A percentile compares a stretch with the other conserved stretches of the same genome.
Evolutionary conservation across 2,329 filamentous ascomycete species (phyloP).

Genomic region (Biscogniauxia marginata): DNA sequence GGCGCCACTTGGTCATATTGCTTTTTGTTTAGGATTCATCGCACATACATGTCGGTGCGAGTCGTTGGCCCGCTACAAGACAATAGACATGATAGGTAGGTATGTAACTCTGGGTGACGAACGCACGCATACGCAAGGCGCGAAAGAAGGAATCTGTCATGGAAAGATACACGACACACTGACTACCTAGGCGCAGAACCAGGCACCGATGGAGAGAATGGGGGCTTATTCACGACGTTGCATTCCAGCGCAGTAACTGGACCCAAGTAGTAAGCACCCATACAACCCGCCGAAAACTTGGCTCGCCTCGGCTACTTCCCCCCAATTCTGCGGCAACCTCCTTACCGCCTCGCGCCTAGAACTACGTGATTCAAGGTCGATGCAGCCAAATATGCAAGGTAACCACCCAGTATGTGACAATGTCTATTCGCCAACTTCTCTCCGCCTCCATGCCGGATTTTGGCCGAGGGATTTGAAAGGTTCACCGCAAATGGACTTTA

Average conservation of each 20-base stretch:
- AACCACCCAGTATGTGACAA: neutral
- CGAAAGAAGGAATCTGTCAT: neutral
- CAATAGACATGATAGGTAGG: neutral
- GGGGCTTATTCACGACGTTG: neutral
- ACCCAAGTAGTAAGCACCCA: neutral
- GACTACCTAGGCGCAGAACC: too few relatives aligned
- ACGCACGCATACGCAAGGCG: neutral
- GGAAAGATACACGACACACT: neutral
- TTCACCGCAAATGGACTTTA: neutral
- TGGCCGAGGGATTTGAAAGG: neutral
- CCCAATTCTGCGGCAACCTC: neutral
- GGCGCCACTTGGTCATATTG: neutral
- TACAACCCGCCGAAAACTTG: neutral
- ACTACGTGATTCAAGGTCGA: neutral
- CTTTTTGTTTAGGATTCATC: neutral
- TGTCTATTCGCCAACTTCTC: neutral
- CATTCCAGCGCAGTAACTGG: neutral
- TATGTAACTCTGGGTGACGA: neutral
- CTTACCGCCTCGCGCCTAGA: too few relatives aligned
- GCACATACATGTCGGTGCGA: neutral
- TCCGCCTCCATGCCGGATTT: too few relatives aligned
- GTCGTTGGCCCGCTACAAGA: neutral
- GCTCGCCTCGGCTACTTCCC: neutral
- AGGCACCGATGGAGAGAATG: neutral
- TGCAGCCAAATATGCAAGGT: neutral